Conservation (phyloP, 768 basidiomycete species). For the Termitomyces sp. region DNA sequence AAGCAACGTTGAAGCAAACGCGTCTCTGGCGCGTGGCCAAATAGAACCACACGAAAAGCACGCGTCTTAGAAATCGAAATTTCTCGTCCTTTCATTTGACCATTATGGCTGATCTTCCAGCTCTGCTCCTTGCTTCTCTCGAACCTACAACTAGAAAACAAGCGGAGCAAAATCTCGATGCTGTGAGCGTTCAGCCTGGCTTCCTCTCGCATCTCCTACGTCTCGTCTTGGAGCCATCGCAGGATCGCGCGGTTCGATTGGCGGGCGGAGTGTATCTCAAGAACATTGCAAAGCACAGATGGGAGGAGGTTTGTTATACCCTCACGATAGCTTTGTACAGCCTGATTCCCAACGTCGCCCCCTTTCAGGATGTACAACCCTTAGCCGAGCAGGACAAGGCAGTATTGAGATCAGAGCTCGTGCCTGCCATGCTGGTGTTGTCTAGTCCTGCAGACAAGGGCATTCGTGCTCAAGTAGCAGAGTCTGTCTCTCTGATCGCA, state of each 20-base stretch:
- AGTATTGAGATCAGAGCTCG: constrained; percentile 69
- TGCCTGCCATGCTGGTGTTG: constrained; percentile 89
- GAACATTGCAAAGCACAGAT: constrained; percentile 82
- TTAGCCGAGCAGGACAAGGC: constrained; percentile 70
- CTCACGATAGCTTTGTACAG: neutral
- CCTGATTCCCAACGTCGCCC: neutral
- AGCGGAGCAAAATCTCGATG: constrained; percentile 74
- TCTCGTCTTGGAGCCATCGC: constrained; percentile 68
- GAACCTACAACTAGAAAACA: constrained; percentile 67
- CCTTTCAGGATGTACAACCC: constrained; percentile 64
- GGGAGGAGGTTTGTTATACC: constrained; percentile 70
- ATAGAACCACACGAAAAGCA: constrained; percentile 13
- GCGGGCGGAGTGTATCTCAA: constrained; percentile 91
- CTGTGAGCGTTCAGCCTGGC: constrained; percentile 66
- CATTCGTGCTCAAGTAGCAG: constrained; percentile 84
- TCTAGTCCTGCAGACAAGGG: constrained; percentile 70
- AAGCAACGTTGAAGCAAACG: neutral
- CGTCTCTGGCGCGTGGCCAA: constrained; percentile 13
- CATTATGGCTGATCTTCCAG: constrained; percentile 63
- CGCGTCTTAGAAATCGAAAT: constrained; percentile 15
- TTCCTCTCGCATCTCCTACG: constrained; percentile 79
- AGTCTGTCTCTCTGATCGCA: constrained; percentile 90
- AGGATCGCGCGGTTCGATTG: constrained; percentile 71
- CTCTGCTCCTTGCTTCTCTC: constrained; percentile 70
- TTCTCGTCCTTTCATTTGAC: constrained; percentile 1